Base-by-base conservation (phyloP, 2,329 filamentous ascomycete genomes). In the Paecilomyces sp. region DNA sequence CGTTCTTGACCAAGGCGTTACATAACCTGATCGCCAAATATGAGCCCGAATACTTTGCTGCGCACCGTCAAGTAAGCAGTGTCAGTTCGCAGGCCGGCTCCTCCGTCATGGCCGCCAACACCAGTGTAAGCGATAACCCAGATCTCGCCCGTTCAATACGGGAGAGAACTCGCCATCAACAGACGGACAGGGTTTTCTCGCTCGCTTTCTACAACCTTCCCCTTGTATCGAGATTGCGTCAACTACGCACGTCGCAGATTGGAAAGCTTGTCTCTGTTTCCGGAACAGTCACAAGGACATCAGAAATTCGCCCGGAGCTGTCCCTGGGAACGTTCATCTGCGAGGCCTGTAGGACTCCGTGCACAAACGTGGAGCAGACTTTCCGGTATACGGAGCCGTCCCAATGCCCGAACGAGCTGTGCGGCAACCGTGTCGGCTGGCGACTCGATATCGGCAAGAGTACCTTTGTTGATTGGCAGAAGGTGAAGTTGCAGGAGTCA, bases 381-480 rank as follows among this genome's bases (percentile, higher is more conserved):
- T 99, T 99, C 79, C 87, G 92, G 70, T 99, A 97, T 76, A 97
- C 93, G 0, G 94, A 99, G 72, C 94, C 94, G 0, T 93, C 92
- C 3, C 91, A 97, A 78, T 99, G 94, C 67, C 93, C 94, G 9
- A 97, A 97, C 71, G 74, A 80, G 28, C 89, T 84, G 6, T 99
- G 94, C 73, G 88, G 88, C 68, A 99, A 99, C 77, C 88, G 94
- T 28, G 80, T 88, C 60, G 91, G 90, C n/a, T 99, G 94, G 94
- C 87, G 92, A 65, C 79, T 99, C n/a, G 93, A 99, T 68, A 97
- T 99, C 69, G 85, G 91, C 52, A 93, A 96, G 74, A 97, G 92
- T 74, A 97, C 92, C 0, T 99, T 99, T 72, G 90, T 99, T 62
- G 94, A 99, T 77, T 99, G 94, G 94, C 94, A 99, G 73, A 97